Base-by-base conservation (phyloP, 495 filamentous ascomycete species). In the Letharia lupina region DNA sequence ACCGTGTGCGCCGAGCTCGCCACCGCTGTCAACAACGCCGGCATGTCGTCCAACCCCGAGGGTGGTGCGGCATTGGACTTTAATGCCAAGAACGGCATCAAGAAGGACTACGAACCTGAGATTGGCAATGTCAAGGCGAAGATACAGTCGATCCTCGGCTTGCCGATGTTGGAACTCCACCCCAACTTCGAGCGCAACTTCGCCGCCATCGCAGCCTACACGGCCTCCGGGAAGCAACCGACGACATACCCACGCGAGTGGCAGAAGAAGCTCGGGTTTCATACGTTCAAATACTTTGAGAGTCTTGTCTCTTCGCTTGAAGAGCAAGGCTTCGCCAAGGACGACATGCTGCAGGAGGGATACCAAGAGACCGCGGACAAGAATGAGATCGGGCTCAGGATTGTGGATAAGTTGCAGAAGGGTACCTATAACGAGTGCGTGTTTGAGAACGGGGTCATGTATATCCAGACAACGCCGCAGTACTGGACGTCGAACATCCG, bases 171-270 rank as follows among this genome's bases (percentile, higher is more conserved):
- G 64, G 75, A 72, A 47, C 68, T 82, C 18, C 75, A 68, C 47
- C 77, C 79, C 47, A 77, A 75, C 61, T 83, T 84, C 65, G 78
- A 85, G 65, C 71, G 72, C 40, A 72, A 74, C 48, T 79, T 82
- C 70, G 75, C 78, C 70, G 78, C 77, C 77, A 74, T 87, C 67
- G 72, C 80, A 70, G 33, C 71, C 15, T 50, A 60, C 23, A 69
- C 71, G 58, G 72, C 74, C 39, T 66, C 65, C 52, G 69, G 68
- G 1, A 60, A 37, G 57, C 7, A 60, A 37, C 10, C 20, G 7
- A 50, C 47, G 2, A n/a, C n/a, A 7, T 50, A 3, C 8, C 20
- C 20, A 3, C 47, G 47, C 10, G 47, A 50, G 5, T 50, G 20
- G 18, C 47, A 50, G 47, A 50, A 28, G n/a, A 9, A 10, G 47